Evolutionary conservation across 1,139 yeast species (phyloP).

Genomic region (Candida pseudoviswanathii): DNA sequence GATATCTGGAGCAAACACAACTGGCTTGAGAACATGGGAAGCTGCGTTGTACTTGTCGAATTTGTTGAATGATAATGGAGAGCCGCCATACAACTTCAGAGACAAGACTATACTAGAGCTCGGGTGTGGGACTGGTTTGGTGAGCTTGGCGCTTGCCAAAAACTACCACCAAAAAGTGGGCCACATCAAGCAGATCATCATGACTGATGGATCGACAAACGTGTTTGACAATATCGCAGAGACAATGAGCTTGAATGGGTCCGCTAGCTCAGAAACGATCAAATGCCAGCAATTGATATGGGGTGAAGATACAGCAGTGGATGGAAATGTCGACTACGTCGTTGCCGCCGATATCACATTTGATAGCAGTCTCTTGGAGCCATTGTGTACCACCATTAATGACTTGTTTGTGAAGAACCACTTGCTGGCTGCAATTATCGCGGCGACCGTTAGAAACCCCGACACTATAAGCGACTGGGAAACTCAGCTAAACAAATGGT

Average conservation of each 20-base stretch:
- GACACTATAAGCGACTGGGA: constrained; percentile 62
- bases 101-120: constrained; percentile 57
- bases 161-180: constrained; percentile 20
- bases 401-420: constrained; percentile 38
- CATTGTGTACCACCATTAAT: constrained; percentile 52
- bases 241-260: constrained; percentile 50
- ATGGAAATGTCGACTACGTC: constrained; percentile 43
- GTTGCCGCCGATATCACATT: constrained; percentile 89
- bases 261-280: constrained; percentile 14
- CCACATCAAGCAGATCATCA: constrained; percentile 33
- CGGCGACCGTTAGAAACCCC: constrained; percentile 74
- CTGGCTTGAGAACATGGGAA: constrained; percentile 94
- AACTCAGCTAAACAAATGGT: constrained; percentile 29
- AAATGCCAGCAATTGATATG: constrained; percentile 47
- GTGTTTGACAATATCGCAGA: constrained; percentile 54
- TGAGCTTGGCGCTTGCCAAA: constrained; percentile 57
- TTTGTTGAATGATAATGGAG: constrained; percentile 30
- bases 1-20: constrained; percentile 75
- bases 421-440: constrained; percentile 44
- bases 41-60: constrained; percentile 75
- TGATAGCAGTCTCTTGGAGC: constrained; percentile 62
- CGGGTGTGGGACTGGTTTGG: constrained; percentile 93
- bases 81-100: constrained; percentile 13
- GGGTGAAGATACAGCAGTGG: constrained; percentile 49
- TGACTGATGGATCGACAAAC: constrained; percentile 78